Conservation (phyloP, 345 rosid species). For the Populus pruinosa region DNA sequence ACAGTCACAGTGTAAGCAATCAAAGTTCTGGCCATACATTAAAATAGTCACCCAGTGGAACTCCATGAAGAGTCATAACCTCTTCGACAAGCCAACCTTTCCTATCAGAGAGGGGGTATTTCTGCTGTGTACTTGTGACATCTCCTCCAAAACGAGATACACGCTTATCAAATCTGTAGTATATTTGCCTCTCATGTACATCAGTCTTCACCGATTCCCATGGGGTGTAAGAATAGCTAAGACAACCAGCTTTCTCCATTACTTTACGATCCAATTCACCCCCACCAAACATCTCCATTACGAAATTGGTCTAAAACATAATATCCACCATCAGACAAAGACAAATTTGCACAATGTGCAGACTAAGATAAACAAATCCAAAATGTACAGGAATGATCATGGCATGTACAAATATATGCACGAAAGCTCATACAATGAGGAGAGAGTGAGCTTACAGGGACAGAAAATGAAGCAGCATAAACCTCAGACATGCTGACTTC, state of each 20-base stretch:
- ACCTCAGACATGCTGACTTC: constrained; percentile 83
- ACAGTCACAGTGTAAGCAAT: not conserved
- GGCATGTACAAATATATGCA: not conserved
- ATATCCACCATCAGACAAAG: constrained; percentile 8
- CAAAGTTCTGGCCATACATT: constrained; percentile 42
- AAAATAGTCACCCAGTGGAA: constrained; percentile 87
- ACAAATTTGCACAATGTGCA: not conserved
- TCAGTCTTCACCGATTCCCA: constrained; percentile 91
- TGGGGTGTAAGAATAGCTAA: constrained; percentile 72
- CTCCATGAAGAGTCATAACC: constrained; percentile 88
- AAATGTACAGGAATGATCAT: not conserved
- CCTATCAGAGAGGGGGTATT: constrained; percentile 50
- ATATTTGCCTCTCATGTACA: constrained; percentile 73
- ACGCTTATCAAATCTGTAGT: constrained; percentile 70
- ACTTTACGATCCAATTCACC: constrained; percentile 75
- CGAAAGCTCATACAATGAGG: not conserved
- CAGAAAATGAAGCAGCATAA: constrained; percentile 52
- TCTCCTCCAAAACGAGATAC: constrained; percentile 86
- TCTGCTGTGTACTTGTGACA: constrained; percentile 92
- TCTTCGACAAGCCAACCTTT: constrained; percentile 88
- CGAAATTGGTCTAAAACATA: constrained; percentile 52
- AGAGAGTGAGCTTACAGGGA: constrained; percentile 55
- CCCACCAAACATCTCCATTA: constrained; percentile 73
- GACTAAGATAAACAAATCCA: not conserved
- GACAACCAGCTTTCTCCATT: constrained; percentile 87